Evolutionary conservation across 257 asterid species (phyloP), one percentile per base, ranked within the genome.

Genomic region (Nyctanthes arbortristis): DNA sequence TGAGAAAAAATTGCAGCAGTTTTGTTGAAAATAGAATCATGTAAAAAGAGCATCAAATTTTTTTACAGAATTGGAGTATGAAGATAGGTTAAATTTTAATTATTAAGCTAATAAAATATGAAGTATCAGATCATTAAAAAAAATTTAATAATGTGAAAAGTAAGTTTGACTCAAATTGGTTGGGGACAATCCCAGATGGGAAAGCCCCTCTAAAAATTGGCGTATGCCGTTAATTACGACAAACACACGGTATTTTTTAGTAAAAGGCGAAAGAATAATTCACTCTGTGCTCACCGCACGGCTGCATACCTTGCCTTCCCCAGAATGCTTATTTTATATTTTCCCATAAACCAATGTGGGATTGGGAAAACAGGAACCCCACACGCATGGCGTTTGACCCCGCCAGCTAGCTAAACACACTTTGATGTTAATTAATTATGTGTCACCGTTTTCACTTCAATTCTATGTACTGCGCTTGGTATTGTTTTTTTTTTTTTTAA

Each of bases 231-330:
- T 74, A 4, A 34, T 37, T 22, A 61, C 71, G 29, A 36, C 40
- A 63, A 39, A 16, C 71, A 75, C 75, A 68, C 63, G 67, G 71
- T 75, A 75, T 68, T 75, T 30, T 52, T 75, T 75, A 75, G 79
- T 75, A 63, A 69, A 75, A 75, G 79, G 59, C 52, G 31, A 52
- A 52, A 52, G 59, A 52, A 52, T 52, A 52, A 30, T 52, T 52
- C 59, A 30, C 31, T 52, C 6, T 52, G 59, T 22, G 59, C 59
- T 52, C 31, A 52, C 14, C 7, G 30, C 59, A 24, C 59, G 59
- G 59, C 31, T 52, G n/a, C 59, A 12, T 9, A 2, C 0, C 0
- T 0, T 20, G 0, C 0, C 0, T 1, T 0, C 3, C 7, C 5
- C 0, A 5, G 30, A 7, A 13, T 6, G 0, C 31, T 8, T 22